These are phyloP conservation scores for Plenodomus lindquistii DNA, from an alignment of 2,329 filamentous ascomycete species.

Conservation along the genomic window DNA sequence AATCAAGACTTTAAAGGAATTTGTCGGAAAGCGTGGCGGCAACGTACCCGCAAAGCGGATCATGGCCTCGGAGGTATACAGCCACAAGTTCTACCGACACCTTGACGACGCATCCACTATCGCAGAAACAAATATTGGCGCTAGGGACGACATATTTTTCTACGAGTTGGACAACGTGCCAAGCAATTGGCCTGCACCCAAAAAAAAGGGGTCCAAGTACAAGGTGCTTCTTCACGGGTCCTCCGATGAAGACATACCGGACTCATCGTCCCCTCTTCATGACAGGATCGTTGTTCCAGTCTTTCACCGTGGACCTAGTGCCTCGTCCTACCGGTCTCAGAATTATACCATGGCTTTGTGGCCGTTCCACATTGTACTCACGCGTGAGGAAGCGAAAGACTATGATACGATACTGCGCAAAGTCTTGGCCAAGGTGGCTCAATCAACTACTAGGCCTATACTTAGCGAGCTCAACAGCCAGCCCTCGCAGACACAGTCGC, in stretches of 20 bases:
- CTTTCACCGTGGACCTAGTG: conserved; percentile 60
- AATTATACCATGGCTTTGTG: conserved; percentile 42
- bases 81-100: conserved; percentile 81
- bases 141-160: conserved; percentile 66
- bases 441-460: conserved; percentile 72
- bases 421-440: conserved; percentile 73
- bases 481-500: conserved; percentile 38
- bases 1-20: conserved; percentile 69
- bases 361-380: conserved; percentile 76
- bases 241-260: conserved; percentile 53
- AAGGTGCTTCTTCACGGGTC: conserved; percentile 54
- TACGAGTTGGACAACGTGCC: conserved; percentile 79
- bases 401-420: conserved; percentile 79
- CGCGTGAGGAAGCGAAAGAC: conserved; percentile 68
- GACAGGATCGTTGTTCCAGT: conserved; percentile 72
- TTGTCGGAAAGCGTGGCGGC: conserved; percentile 59
- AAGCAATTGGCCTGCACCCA: conserved; percentile 72
- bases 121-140: conserved; percentile 69
- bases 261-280: conserved; percentile 65
- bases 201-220: conserved; percentile 50
- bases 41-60: conserved; percentile 62
- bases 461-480: conserved; percentile 55
- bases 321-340: conserved; percentile 36
- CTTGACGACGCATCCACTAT: conserved; percentile 70
- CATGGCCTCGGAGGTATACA: conserved; percentile 83